Evolutionary conservation across 257 asterid species (phyloP).

Genomic region (Catharanthus roseus): DNA sequence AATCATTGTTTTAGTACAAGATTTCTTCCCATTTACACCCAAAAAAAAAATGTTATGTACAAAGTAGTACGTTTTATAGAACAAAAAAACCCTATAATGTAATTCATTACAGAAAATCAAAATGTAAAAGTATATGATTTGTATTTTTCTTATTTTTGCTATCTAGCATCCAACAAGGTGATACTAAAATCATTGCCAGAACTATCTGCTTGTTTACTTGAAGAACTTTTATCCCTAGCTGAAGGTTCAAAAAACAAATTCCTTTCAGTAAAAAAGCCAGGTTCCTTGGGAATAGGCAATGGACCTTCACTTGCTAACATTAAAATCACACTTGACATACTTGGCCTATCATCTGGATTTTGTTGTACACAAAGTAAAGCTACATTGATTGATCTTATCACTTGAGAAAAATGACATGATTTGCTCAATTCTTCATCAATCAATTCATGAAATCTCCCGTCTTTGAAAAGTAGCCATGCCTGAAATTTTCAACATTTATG

Average conservation of each 20-base stretch:
- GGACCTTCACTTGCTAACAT: conserved; percentile 25
- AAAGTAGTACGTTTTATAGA: too few species aligned
- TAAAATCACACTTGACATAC: conserved; percentile 23
- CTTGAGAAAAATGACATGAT: conserved; percentile 12
- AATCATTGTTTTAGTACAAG: too few species aligned
- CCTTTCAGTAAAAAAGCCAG: conserved; percentile 31
- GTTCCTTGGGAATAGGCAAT: conserved; percentile 21
- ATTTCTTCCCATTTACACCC: too few species aligned
- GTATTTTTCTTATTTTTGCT: background rate
- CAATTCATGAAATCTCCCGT: conserved; percentile 25
- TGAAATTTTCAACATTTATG: conserved; percentile 1
- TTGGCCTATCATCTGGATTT: conserved; percentile 29
- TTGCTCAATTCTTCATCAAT: background rate
- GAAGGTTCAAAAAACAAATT: conserved; percentile 6
- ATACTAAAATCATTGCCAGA: conserved; percentile 21
- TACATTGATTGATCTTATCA: conserved; percentile 26
- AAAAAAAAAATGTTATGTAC: too few species aligned
- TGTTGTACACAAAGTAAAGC: conserved; percentile 30
- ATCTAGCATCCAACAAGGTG: conserved; percentile 22
- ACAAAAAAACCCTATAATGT: too few species aligned
- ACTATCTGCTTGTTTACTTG: conserved; percentile 11
- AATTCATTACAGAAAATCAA: too few species aligned
- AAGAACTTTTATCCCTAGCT: conserved; percentile 4
- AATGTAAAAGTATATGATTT: too few species aligned
- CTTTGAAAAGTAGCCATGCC: conserved; percentile 28